phyloP scores from a whole-genome alignment of 2,329 filamentous ascomycete species.

The Colletotrichum truncatum region DNA sequence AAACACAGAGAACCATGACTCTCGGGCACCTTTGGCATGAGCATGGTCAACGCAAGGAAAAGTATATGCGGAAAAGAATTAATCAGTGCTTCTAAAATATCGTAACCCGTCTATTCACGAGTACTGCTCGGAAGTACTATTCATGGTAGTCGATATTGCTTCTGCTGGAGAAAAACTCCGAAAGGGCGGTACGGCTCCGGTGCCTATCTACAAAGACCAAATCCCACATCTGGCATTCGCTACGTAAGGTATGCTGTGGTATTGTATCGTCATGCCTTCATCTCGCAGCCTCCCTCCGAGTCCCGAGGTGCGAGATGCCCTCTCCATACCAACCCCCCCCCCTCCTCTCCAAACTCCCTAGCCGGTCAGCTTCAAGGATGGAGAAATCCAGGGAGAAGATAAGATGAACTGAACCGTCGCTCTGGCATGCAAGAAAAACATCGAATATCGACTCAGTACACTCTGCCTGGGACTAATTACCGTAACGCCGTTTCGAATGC shows the following conservation, averaged over 20 bases:
- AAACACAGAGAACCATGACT: background rate
- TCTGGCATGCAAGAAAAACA: slow-evolving; percentile 30
- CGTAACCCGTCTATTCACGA: no score
- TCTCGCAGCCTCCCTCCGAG: no score
- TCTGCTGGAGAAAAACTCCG: background rate
- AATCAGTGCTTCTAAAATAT: no score
- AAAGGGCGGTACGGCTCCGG: background rate
- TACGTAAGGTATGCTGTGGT: background rate
- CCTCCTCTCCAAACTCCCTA: background rate
- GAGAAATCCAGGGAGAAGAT: background rate
- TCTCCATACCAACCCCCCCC: background rate
- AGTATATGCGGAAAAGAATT: background rate
- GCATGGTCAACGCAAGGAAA: background rate
- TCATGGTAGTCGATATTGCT: no score
- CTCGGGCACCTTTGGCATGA: background rate
- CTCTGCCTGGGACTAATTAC: slow-evolving; percentile 32
- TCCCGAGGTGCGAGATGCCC: background rate
- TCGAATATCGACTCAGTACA: slow-evolving; percentile 31
- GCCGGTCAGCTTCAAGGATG: background rate
- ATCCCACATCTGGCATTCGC: no score
- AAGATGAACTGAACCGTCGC: background rate
- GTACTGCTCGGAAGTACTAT: no score
- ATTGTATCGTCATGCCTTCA: background rate
- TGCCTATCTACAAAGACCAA: background rate
- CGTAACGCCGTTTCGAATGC: slow-evolving; percentile 34